Evolutionary conservation across 2,329 filamentous ascomycete species (phyloP), one percentile per base, ranked within the genome.

Genomic region (Annulohypoxylon truncatum): DNA sequence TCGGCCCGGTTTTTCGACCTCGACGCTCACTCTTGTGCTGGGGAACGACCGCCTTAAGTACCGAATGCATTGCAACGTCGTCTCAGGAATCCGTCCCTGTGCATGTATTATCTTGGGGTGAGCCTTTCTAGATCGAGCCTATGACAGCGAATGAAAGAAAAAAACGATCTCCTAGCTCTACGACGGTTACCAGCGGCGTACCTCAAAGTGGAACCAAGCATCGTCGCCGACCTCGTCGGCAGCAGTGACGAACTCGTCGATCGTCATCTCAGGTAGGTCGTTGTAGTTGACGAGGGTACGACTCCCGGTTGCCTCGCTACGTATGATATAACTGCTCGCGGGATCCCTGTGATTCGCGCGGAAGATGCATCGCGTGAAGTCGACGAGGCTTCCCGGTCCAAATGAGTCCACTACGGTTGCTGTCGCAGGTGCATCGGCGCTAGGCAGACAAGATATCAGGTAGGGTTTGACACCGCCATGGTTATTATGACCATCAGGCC

Each of bases 121-220:
- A 67, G 66, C 67, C 28, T 46, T 60, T 48, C 53, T 62, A 67
- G 63, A 61, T 66, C 63, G 35, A 54, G 22, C 55, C 20, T 50
- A 53, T 61, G 13, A 15, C n/a, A 31, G 40, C n/a, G n/a, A n/a
- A 12, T 4, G 15, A 38, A 35, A 12, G 12, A 12, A 31, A 38
- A 13, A n/a, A n/a, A n/a, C n/a, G n/a, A 60, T 28, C 50, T 22
- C 12, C 26, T 46, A 26, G n/a, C 22, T 29, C 46, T 40, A 47
- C 53, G 28, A 56, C 42, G 40, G 59, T 15, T 48, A 62, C 62
- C 60, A 51, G 65, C 60, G 52, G 65, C 75, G 73, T 75, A 88
- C 89, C 82, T 93, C 90, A 71, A 92, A 93, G 80, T 93, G 91
- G 80, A 88, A 91, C 90, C 89, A 92, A 22, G 78, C 80, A 57